Percentiles rank a stretch among this genome's conserved stretches.
These are phyloP conservation scores for Ophiostoma ips DNA, from an alignment of 2,329 filamentous ascomycete genomes.

Conservation along the genomic window DNA sequence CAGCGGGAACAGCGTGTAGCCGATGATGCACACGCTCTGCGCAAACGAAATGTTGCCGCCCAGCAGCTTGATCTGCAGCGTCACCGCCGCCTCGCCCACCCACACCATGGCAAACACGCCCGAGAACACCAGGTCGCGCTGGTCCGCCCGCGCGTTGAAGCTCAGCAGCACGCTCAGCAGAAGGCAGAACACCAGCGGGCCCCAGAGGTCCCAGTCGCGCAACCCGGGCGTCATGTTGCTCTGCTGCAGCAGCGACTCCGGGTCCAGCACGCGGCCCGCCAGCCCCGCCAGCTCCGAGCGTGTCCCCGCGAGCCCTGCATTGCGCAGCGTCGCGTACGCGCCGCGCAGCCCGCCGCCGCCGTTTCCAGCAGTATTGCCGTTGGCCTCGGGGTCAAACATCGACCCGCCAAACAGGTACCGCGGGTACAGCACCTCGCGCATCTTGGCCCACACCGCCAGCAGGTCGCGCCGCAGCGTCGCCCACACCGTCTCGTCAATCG, in stretches of 20 bases:
- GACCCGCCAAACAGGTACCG: constrained; percentile 73
- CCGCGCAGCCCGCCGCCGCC: constrained; percentile 30
- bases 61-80: constrained; percentile 91
- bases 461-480: constrained; percentile 89
- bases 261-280: constrained; percentile 47
- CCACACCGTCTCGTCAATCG: constrained; percentile 96
- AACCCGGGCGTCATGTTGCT: constrained; percentile 77
- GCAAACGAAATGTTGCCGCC: constrained; percentile 98
- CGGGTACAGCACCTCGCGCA: constrained; percentile 92
- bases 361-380: constrained; percentile 12
- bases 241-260: constrained; percentile 44
- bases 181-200: constrained; percentile 86
- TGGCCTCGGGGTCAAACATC: constrained; percentile 43
- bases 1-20: constrained; percentile 93
- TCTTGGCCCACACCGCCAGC: constrained; percentile 90
- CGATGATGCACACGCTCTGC: constrained; percentile 94
- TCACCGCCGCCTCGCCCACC: constrained; percentile 93
- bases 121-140: constrained; percentile 82
- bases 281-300: constrained; percentile 48
- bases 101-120: constrained; percentile 95
- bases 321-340: constrained; percentile 47
- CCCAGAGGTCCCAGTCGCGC: constrained; percentile 97
- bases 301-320: constrained; percentile 43
- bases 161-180: constrained; percentile 63
- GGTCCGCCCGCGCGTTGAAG: constrained; percentile 61